Evolutionary conservation across 176 grass and related monocot species (phyloP).

Genomic region (Musa itinerans): DNA sequence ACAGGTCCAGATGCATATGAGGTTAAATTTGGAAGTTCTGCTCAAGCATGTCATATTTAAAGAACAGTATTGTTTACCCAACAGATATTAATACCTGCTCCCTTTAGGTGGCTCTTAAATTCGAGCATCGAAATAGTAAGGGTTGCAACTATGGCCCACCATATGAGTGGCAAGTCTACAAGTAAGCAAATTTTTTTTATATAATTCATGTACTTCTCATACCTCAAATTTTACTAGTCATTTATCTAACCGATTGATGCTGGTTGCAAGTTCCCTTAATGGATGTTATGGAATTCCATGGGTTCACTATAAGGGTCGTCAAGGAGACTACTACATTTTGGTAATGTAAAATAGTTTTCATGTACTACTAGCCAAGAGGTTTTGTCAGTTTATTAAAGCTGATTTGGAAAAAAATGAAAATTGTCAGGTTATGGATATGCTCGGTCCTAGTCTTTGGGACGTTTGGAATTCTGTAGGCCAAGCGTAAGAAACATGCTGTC

Average conservation of each 20-base stretch:
- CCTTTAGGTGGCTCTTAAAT: slow-evolving; percentile 82
- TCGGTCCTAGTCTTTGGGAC: slow-evolving; percentile 98
- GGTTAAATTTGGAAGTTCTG: slow-evolving; percentile 32
- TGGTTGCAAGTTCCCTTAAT: slow-evolving; percentile 55
- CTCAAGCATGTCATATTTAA: not conserved
- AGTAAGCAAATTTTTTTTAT: slow-evolving; percentile 38
- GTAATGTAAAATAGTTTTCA: slow-evolving; percentile 30
- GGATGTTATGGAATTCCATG: slow-evolving; percentile 88
- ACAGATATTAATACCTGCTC: not conserved
- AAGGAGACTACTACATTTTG: slow-evolving; percentile 90
- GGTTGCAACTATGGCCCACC: slow-evolving; percentile 96
- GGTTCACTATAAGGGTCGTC: slow-evolving; percentile 96
- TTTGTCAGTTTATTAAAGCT: not conserved
- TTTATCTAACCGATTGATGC: slow-evolving; percentile 16
- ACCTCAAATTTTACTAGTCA: slow-evolving; percentile 14
- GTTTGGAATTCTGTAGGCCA: slow-evolving; percentile 97
- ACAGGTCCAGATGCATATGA: slow-evolving; percentile 79
- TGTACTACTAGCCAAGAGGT: not conserved
- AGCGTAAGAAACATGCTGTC: slow-evolving; percentile 45
- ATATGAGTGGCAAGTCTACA: slow-evolving; percentile 98
- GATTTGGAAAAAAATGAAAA: not conserved
- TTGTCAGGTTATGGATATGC: slow-evolving; percentile 94
- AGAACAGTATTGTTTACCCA: not conserved
- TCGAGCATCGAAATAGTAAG: slow-evolving; percentile 96
- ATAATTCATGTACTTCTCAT: not conserved